Evolutionary conservation across 805 yeast species (phyloP).

Genomic region (Candida sakaeoensis): DNA sequence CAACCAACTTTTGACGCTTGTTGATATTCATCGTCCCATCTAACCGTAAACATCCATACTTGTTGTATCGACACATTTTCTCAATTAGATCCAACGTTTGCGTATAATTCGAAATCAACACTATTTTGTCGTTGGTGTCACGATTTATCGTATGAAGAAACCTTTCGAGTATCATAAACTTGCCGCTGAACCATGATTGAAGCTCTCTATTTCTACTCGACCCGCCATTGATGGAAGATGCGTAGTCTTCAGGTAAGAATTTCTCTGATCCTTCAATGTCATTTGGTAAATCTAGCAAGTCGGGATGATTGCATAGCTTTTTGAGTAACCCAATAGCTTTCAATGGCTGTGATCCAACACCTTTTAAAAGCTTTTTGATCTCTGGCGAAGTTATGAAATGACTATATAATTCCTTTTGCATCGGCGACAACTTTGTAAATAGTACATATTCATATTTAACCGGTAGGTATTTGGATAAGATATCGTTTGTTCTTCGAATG

Average conservation of each 20-base stretch:
- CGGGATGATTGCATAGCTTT: slow-evolving; percentile 93
- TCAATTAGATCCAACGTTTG: slow-evolving; percentile 91
- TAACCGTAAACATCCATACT: slow-evolving; percentile 74
- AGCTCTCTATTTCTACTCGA: slow-evolving; percentile 65
- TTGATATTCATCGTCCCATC: slow-evolving; percentile 93
- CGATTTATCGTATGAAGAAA: slow-evolving; percentile 71
- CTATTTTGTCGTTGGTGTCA: slow-evolving; percentile 93
- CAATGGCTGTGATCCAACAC: slow-evolving; percentile 75
- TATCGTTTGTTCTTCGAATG: slow-evolving; percentile 93
- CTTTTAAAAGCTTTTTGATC: slow-evolving; percentile 60
- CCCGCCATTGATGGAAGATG: slow-evolving; percentile 28
- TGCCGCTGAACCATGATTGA: slow-evolving; percentile 82
- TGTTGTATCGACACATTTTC: slow-evolving; percentile 68
- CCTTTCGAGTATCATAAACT: slow-evolving; percentile 78
- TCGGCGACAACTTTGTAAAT: slow-evolving; percentile 78
- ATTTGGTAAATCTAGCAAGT: slow-evolving; percentile 66
- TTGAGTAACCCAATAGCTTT: slow-evolving; percentile 86
- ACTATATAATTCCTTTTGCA: slow-evolving; percentile 69
- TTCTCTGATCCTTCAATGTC: slow-evolving; percentile 70
- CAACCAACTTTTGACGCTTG: slow-evolving; percentile 91
- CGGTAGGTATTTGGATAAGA: slow-evolving; percentile 88
- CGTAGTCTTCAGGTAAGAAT: slow-evolving; percentile 74
- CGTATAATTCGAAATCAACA: slow-evolving; percentile 89
- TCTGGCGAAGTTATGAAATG: slow-evolving; percentile 79
- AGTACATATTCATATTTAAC: slow-evolving; percentile 95